These are phyloP conservation scores for Brassica cretica DNA, from an alignment of 345 rosid species.

Conservation along the genomic window DNA sequence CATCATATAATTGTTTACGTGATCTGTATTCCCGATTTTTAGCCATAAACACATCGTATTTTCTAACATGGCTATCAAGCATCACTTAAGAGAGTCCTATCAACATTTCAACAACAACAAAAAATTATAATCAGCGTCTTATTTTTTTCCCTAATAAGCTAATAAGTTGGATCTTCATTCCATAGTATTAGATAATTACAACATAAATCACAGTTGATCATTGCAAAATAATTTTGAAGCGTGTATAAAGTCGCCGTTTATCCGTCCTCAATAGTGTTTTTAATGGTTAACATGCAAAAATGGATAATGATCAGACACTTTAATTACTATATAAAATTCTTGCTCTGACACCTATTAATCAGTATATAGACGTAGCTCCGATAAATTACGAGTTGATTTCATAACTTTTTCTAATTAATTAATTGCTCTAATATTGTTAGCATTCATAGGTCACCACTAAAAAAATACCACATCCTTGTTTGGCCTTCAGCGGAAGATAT, in stretches of 20 bases:
- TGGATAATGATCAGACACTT: slow-evolving; percentile 12
- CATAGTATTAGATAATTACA: background rate
- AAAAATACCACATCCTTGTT: slow-evolving; percentile 4
- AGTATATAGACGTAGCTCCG: background rate
- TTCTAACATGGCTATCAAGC: background rate
- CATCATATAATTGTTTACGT: background rate
- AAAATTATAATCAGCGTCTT: background rate
- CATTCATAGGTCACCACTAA: background rate
- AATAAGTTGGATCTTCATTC: background rate
- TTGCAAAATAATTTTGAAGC: background rate
- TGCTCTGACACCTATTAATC: background rate
- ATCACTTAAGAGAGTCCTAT: background rate
- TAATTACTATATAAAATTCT: background rate
- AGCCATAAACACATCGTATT: background rate
- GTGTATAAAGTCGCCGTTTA: background rate
- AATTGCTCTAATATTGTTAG: background rate
- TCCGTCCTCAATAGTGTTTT: background rate
- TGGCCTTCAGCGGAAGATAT: slow-evolving; percentile 2
- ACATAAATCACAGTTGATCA: background rate
- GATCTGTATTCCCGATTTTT: background rate
- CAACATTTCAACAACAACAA: background rate
- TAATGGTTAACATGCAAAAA: slow-evolving; percentile 7
- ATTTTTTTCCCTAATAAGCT: background rate
- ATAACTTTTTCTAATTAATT: background rate
- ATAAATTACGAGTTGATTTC: background rate